Evolutionary conservation across 2,329 filamentous ascomycete species (phyloP), one percentile per base, ranked within the genome.

Genomic region (Delphinella strobiligena): DNA sequence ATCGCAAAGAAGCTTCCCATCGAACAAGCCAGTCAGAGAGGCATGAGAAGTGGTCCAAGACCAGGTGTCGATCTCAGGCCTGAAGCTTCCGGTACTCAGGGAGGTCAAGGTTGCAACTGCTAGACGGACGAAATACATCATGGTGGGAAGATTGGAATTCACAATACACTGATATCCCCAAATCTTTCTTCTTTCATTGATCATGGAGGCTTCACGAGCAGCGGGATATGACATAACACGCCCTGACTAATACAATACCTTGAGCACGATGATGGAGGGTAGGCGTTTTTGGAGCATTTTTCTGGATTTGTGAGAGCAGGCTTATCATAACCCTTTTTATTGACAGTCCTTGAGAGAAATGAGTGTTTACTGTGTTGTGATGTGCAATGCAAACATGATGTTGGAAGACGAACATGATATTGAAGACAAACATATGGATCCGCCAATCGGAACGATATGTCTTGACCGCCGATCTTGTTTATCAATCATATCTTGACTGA

Each of bases 1-100:
- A 96, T 98, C 59, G 91, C 91, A 46, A 94, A 89, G 80, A 96
- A 94, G 67, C 72, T 98, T 49, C 91, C 91, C 22, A 79, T 96
- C 51, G 91, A 98, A 58, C 91, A 96, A 64, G 88, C 80, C 37
- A 89, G 88, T n/a, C 86, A 89, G 47, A 78, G 89, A 59, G 88
- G 88, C 61, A 72, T 88, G 57, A 74, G 88, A 52, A 51, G 54
- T 42, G 74, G 72, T 48, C 69, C 73, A 48, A 67, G 74, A 49
- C 68, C 72, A 42, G 79, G 79, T 38, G 80, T 84, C 29, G 78
- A 83, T 59, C 63, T 84, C 47, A 72, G 79, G 55, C 66, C 75
- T 40, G 68, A 75, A 48, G 67, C 66, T 41, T 76, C 76, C 41
- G 71, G 78, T 56, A 68, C 68, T 39, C 69, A 69, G 15, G 70